Conservation (phyloP, 306 rosid genomes). For the Gastrolobium bilobum region DNA sequence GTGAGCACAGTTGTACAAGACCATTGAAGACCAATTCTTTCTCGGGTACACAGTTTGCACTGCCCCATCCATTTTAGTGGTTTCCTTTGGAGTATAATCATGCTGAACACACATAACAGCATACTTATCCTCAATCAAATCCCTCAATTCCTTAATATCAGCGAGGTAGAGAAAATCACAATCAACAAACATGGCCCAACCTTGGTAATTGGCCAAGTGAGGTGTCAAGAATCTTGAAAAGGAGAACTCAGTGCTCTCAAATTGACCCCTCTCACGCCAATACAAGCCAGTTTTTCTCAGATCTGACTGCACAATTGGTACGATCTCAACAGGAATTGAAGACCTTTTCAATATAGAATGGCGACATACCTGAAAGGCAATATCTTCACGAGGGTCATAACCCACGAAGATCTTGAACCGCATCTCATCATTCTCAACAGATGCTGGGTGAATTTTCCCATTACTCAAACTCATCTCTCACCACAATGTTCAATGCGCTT, state of each 20-base stretch:
- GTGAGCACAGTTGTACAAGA: conserved; percentile 71
- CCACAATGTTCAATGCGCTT: conserved; percentile 36
- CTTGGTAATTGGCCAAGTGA: conserved; percentile 61
- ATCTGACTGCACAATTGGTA: conserved; percentile 71
- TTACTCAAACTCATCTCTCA: conserved; percentile 58
- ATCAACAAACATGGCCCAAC: conserved; percentile 84
- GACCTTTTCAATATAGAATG: conserved; percentile 69
- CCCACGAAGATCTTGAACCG: conserved; percentile 75
- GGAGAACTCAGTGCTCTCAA: conserved; percentile 81
- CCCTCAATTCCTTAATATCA: conserved; percentile 71
- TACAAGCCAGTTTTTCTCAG: conserved; percentile 64
- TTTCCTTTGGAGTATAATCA: conserved; percentile 75
- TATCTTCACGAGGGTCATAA: conserved; percentile 71
- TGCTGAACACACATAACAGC: conserved; percentile 81
- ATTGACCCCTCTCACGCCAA: conserved; percentile 76
- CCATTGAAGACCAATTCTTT: conserved; percentile 88
- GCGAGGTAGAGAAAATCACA: conserved; percentile 76
- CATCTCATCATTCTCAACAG: conserved; percentile 29
- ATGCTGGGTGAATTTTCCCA: conserved; percentile 47
- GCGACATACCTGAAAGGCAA: conserved; percentile 70
- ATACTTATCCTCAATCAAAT: conserved; percentile 62
- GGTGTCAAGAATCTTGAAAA: conserved; percentile 78
- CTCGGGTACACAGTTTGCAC: conserved; percentile 80
- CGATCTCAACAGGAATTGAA: conserved; percentile 73
- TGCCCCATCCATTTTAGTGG: conserved; percentile 82